A percentile compares a stretch with the other conserved stretches of the same genome.
phyloP scores from a whole-genome alignment of 176 grass and related monocot genomes.

The Oryza brachyantha region DNA sequence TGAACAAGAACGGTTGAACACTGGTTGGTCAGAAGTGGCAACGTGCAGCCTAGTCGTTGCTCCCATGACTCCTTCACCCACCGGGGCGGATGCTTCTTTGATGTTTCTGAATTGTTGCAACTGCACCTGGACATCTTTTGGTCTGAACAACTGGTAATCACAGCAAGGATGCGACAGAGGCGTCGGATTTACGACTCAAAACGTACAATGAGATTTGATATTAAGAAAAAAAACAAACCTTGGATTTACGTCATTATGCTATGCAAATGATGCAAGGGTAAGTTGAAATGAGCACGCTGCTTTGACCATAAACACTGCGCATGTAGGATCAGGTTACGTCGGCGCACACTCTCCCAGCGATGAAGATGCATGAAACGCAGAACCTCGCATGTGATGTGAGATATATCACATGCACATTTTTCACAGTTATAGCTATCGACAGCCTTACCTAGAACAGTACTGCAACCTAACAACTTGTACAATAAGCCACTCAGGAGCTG shows the following conservation, averaged over 20 bases:
- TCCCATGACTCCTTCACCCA: no score
- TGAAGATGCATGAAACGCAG: neutral
- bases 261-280: neutral
- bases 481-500: neutral
- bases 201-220: no score
- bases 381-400: no score
- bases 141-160: neutral
- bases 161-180: neutral
- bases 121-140: neutral
- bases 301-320: no score
- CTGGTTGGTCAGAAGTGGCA: neutral
- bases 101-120: neutral
- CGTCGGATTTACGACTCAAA: no score
- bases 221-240: no score
- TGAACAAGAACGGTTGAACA: neutral
- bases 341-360: neutral
- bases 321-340: neutral
- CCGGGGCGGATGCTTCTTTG: neutral
- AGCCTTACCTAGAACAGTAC: no score
- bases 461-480: no score
- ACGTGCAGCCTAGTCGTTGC: neutral
- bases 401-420: neutral
- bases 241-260: no score
- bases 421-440: neutral
- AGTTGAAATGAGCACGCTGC: neutral